Conservation (phyloP, 2,329 filamentous ascomycete genomes). For the Gliomastix tumulicola region DNA sequence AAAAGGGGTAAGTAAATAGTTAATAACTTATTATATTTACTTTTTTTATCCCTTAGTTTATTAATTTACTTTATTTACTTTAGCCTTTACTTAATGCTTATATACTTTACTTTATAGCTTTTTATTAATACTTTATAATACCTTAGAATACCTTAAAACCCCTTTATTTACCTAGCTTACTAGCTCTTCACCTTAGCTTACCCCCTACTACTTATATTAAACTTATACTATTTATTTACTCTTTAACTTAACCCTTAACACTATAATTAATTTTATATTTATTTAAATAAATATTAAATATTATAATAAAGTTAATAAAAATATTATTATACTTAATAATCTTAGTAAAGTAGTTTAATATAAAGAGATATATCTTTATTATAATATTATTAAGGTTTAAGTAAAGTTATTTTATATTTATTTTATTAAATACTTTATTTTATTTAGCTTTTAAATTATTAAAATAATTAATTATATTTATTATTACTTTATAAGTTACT, state of each 20-base stretch:
- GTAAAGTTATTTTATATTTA: neutral
- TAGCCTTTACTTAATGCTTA: no score
- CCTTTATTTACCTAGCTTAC: no score
- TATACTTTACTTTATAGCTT: no score
- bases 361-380: neutral
- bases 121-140: no score
- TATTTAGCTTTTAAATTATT: constrained; percentile 1
- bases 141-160: no score
- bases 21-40: neutral
- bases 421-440: neutral
- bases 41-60: no score
- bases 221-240: no score
- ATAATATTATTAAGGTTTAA: neutral
- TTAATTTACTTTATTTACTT: no score
- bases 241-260: no score
- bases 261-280: no score
- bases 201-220: no score
- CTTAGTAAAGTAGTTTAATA: neutral
- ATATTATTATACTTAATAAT: neutral
- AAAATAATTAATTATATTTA: neutral
- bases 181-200: no score
- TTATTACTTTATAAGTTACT: constrained; percentile 1
- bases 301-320: neutral
- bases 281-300: neutral
- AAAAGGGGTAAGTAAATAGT: neutral